These are phyloP conservation scores for Fusarium begoniae DNA, from an alignment of 2,329 filamentous ascomycete genomes.

Conservation along the genomic window DNA sequence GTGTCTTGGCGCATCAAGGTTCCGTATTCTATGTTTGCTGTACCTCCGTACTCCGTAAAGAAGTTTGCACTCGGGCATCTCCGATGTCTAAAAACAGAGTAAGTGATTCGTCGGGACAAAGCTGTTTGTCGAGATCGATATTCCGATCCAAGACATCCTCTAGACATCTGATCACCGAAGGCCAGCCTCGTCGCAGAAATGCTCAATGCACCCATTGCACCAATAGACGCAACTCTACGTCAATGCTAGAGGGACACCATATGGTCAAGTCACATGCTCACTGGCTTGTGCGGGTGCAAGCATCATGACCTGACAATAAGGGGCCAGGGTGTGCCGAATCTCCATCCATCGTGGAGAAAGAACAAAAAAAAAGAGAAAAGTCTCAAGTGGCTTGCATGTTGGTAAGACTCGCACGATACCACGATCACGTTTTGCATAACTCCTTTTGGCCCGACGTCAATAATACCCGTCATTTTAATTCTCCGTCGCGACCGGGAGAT, in stretches of 20 bases:
- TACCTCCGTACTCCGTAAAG: background rate
- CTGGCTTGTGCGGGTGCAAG: constrained; percentile 39
- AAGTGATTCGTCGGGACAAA: background rate
- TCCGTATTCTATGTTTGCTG: background rate
- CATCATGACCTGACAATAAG: constrained; percentile 14
- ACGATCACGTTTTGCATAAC: constrained; percentile 27
- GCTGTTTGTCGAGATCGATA: background rate
- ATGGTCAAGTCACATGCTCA: constrained; percentile 37
- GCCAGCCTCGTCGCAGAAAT: background rate
- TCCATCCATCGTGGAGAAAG: constrained; percentile 39
- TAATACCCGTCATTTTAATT: background rate
- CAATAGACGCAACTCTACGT: constrained; percentile 22
- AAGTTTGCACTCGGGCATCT: background rate
- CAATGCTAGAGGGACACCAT: constrained; percentile 13
- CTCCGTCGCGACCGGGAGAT: background rate
- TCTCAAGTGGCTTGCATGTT: constrained; percentile 34
- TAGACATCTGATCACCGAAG: background rate
- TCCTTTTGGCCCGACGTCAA: background rate
- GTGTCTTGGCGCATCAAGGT: background rate
- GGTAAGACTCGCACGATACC: constrained; percentile 14
- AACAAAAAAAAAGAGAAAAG: constrained; percentile 4
- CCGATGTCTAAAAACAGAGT: background rate
- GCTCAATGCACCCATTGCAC: background rate
- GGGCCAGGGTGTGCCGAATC: constrained; percentile 18
- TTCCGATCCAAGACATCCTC: background rate